phyloP scores from a whole-genome alignment of 2,329 filamentous ascomycete species.

The Aureobasidium musti region DNA sequence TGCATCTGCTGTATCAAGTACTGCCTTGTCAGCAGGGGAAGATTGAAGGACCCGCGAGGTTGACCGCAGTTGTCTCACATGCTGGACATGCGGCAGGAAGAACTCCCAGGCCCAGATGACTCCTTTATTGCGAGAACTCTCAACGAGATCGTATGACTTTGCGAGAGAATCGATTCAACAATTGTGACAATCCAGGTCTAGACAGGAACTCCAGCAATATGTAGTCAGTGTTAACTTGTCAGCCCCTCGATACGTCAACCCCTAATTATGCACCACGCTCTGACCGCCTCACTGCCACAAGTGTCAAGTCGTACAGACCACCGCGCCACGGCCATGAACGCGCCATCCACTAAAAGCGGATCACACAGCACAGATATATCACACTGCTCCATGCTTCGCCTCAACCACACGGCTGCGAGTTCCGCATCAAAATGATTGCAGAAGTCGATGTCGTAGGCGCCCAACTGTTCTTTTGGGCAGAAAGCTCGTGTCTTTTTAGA shows the following conservation, averaged over 20 bases:
- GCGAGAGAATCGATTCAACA: neutral
- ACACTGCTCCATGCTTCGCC: conserved; percentile 2
- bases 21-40: neutral
- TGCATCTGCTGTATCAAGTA: conserved; percentile 1
- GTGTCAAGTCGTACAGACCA: conserved; percentile 12
- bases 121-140: neutral
- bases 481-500: conserved; percentile 18
- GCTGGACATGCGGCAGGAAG: neutral
- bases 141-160: neutral
- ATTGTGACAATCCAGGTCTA: neutral
- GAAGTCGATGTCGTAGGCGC: neutral
- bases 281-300: conserved; percentile 16
- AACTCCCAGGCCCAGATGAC: neutral
- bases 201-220: neutral
- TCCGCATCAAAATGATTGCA: neutral
- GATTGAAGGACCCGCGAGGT: neutral
- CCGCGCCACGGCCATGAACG: conserved; percentile 21
- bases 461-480: neutral
- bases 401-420: neutral
- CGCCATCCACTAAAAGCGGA: conserved; percentile 5
- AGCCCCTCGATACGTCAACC: neutral
- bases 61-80: neutral
- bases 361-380: conserved; percentile 7
- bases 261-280: conserved; percentile 6
- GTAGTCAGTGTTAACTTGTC: neutral